Base-by-base conservation (phyloP, 257 asterid species). In the Cordia subcordata region DNA sequence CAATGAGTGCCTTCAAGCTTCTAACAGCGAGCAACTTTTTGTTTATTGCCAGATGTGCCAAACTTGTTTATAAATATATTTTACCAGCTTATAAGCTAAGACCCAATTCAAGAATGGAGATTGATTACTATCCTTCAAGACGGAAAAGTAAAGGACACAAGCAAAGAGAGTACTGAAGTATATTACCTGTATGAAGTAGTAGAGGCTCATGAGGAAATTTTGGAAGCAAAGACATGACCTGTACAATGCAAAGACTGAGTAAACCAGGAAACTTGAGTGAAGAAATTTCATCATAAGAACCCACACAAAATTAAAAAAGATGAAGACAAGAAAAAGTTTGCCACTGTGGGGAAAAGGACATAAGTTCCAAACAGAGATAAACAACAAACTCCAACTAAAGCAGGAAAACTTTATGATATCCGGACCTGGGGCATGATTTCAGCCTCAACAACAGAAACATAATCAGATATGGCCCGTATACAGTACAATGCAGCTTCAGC, bases 401-500 rank as follows among this genome's bases (percentile, higher is more conserved):
- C 53, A 58, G 61, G 33, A 53, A 53, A 64, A 13, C 27, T 54
- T 50, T 60, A 61, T 53, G 67, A 13, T 58, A 65, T 76, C 61
- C 64, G 32, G 59, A 92, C 99, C 99, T 92, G 99, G 27, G 99
- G 99, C 96, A 92, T 79, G 49, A 86, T 71, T 60, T 88, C 95
- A 79, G 86, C 84, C 70, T 92, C 99, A 55, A 69, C 69, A 65
- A 55, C 69, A 50, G 99, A 71, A 65, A 92, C 96, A 73, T 57
- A 82, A 77, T 88, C 96, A 53, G 99, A 88, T 82, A 93, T 83
- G 53, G 95, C 99, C 62, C 95, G 79, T 51, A 93, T 85, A 80
- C 97, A 81, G 68, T 86, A 89, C 69, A 93, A 66, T 72, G 97
- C 89, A 78, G 97, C 97, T 86, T 93, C 99, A 44, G 87, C 89